Evolutionary conservation across 768 basidiomycete species (phyloP).

Genomic region (Termitomyces sp.): DNA sequence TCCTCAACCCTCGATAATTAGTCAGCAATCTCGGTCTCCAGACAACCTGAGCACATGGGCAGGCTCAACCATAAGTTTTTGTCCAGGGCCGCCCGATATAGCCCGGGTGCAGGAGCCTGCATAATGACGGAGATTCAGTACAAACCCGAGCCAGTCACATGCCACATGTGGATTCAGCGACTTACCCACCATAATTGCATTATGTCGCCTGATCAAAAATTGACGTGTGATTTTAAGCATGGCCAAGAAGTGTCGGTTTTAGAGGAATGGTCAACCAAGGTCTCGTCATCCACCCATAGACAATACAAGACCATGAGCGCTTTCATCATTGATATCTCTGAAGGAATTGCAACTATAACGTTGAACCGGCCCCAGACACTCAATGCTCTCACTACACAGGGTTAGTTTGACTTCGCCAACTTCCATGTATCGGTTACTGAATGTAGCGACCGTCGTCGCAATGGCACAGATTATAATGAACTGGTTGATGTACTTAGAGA

Average conservation of each 20-base stretch:
- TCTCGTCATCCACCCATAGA: background rate
- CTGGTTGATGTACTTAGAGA: slow-evolving; percentile 53
- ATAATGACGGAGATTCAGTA: too few species aligned
- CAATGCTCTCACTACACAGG: slow-evolving; percentile 55
- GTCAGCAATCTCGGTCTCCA: too few species aligned
- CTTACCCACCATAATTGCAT: too few species aligned
- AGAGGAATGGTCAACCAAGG: background rate
- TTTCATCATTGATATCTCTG: slow-evolving; percentile 40
- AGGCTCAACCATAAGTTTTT: too few species aligned
- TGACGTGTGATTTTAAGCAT: background rate
- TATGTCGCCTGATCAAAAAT: too few species aligned
- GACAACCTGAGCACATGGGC: too few species aligned
- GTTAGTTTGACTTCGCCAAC: slow-evolving; percentile 16
- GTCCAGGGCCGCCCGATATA: too few species aligned
- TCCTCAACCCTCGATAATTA: too few species aligned
- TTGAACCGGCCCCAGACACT: slow-evolving; percentile 53
- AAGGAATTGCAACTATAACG: slow-evolving; percentile 64
- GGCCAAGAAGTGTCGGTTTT: background rate
- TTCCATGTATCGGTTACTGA: background rate
- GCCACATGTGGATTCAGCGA: too few species aligned
- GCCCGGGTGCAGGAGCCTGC: too few species aligned
- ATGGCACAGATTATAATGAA: slow-evolving; percentile 50
- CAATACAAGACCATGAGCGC: slow-evolving; percentile 29
- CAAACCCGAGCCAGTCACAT: too few species aligned
- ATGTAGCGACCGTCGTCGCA: background rate